Evolutionary conservation across 2,329 filamentous ascomycete genomes (phyloP).

Genomic region (Hymenoscyphus scutula): DNA sequence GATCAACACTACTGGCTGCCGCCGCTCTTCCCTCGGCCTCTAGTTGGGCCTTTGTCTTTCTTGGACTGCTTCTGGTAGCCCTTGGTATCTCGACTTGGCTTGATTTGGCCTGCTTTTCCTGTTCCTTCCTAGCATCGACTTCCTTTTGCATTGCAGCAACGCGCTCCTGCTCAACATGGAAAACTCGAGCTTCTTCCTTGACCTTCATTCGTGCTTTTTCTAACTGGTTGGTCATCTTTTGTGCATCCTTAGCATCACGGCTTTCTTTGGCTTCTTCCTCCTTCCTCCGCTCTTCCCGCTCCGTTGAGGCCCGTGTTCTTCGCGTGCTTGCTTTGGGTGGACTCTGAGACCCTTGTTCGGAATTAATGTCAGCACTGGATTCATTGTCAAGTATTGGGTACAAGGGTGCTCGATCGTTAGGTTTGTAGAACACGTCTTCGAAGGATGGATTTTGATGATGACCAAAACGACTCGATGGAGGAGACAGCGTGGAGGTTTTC

Average conservation of each 20-base stretch:
- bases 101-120: conserved; percentile 42
- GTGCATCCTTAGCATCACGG: conserved; percentile 58
- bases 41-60: conserved; percentile 43
- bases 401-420: conserved; percentile 29
- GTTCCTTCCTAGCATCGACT: conserved; percentile 52
- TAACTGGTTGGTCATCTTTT: conserved; percentile 58
- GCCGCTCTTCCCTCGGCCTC: conserved; percentile 36
- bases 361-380: conserved; percentile 23
- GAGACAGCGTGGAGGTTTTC: conserved; percentile 56
- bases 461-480: conserved; percentile 48
- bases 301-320: conserved; percentile 57
- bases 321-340: conserved; percentile 34
- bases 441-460: conserved; percentile 47
- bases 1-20: conserved; percentile 36
- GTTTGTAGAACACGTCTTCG: conserved; percentile 42
- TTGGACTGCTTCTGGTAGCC: conserved; percentile 50
- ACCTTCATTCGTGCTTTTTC: conserved; percentile 70
- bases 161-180: conserved; percentile 57
- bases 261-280: conserved; percentile 67
- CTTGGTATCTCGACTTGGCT: conserved; percentile 41
- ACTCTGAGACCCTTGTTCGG: conserved; percentile 21
- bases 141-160: conserved; percentile 53
- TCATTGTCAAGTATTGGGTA: conserved; percentile 47
- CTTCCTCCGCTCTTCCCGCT: conserved; percentile 59
- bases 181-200: conserved; percentile 62